Evolutionary conservation across 257 asterid genomes (phyloP), one percentile per base, ranked within the genome.

Genomic region (Agastache rugosa): DNA sequence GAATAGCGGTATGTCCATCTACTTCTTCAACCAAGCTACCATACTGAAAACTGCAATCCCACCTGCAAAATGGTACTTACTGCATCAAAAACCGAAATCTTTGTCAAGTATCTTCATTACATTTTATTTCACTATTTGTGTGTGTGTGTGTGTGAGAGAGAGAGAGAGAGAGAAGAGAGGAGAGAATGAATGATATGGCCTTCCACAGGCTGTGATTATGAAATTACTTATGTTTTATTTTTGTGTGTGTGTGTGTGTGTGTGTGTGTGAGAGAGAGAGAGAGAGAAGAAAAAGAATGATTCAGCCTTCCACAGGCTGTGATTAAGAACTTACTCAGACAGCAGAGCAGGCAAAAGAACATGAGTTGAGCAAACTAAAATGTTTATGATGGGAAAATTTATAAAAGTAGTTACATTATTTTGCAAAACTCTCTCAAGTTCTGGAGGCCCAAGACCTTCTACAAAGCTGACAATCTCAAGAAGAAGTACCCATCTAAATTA

Each of bases 21-120:
- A 95, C 98, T 88, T 95, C 99, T 85, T 95, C 99, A 77, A 95
- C 99, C 81, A 95, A 88, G 90, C 99, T 95, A 79, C 98, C 99
- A 85, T 85, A 82, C 75, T 85, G 96, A 83, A 90, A 90, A 67
- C 92, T 86, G 77, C 96, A 90, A 83, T 93, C 97, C 98, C 97
- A 93, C 79, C 96, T 93, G 87, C 85, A 72, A n/a, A 65, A 70
- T 35, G 72, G 72, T 69, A 72, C 44, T 31, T 25, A 69, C 67
- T 69, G 42, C 8, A 37, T 54, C 16, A 50, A 51, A 27, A 74
- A 65, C 11, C 22, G 12, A 44, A 41, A 60, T 20, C 39, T 50
- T 6, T 17, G 5, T 15, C 60, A 39, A 62, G 67, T 61, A 59
- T 19, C 20, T 74, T 71, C 60, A 37, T 48, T 54, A 17, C 23